Percentiles rank a stretch among this genome's conserved stretches.
phyloP scores from a whole-genome alignment of 2,329 filamentous ascomycete genomes.

The Cladosporium oxysporum region DNA sequence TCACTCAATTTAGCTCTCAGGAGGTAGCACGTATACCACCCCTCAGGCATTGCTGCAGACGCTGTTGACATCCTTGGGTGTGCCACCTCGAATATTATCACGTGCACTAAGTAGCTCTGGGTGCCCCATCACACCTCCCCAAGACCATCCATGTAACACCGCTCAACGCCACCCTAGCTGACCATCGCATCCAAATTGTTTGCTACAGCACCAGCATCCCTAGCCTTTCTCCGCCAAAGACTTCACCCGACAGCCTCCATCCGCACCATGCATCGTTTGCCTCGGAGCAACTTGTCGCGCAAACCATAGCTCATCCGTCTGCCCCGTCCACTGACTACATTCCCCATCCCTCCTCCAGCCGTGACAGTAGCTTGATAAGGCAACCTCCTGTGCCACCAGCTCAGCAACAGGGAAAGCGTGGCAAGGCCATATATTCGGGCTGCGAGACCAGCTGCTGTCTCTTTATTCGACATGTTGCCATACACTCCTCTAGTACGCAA shows the following conservation, averaged over 20 bases:
- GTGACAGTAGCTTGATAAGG: background rate
- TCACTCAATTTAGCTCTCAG: background rate
- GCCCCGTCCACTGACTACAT: background rate
- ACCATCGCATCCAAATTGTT: background rate
- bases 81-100: background rate
- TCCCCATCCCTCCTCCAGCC: background rate
- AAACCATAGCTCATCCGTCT: background rate
- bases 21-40: background rate
- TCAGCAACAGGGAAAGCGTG: background rate
- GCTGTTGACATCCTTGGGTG: background rate
- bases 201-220: slow-evolving; percentile 1
- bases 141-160: background rate
- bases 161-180: background rate
- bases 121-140: background rate
- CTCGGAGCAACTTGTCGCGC: background rate
- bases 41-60: background rate
- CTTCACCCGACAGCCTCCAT: background rate
- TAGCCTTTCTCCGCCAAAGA: background rate
- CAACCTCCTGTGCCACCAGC: background rate
- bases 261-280: background rate
- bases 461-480: background rate
- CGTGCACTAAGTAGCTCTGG: background rate
- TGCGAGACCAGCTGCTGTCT: background rate
- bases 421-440: background rate
- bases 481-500: background rate